phyloP scores from a whole-genome alignment of 2,329 filamentous ascomycete genomes.

The Mycosphaerella sp. region DNA sequence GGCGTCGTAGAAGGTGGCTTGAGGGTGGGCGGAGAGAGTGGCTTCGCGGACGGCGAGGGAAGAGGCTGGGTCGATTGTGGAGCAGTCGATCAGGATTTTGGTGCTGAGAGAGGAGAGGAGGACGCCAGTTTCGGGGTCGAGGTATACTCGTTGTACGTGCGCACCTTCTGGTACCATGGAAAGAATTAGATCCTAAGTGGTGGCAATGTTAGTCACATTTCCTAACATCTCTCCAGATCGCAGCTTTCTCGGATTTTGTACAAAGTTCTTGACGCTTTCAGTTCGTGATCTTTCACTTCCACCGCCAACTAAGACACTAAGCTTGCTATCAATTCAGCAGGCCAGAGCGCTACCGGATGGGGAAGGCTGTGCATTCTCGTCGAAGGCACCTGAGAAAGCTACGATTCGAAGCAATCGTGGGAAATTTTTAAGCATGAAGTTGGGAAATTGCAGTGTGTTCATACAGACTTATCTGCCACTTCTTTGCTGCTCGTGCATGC shows the following conservation, averaged over 20 bases:
- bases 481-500: slow-evolving; percentile 42
- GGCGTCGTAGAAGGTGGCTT: slow-evolving; percentile 47
- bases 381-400: too few species aligned
- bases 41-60: slow-evolving; percentile 43
- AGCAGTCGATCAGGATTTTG: slow-evolving; percentile 51
- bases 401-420: too few species aligned
- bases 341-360: too few species aligned
- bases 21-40: slow-evolving; percentile 35
- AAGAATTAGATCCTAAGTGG: slow-evolving; percentile 43
- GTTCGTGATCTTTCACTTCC: neutral
- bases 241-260: too few species aligned
- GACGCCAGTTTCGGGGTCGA: slow-evolving; percentile 41
- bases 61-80: slow-evolving; percentile 51
- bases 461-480: slow-evolving; percentile 47
- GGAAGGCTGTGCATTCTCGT: too few species aligned
- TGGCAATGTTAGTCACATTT: neutral
- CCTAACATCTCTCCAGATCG: neutral
- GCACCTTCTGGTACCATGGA: slow-evolving; percentile 51
- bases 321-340: too few species aligned
- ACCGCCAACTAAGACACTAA: too few species aligned
- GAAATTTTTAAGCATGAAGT: neutral
- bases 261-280: too few species aligned
- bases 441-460: slow-evolving; percentile 12
- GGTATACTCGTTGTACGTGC: slow-evolving; percentile 48
- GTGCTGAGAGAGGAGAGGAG: slow-evolving; percentile 37